Percentiles rank a stretch among this genome's conserved stretches.
Evolutionary conservation across 2,329 filamentous ascomycete genomes (phyloP).

Genomic region (Colletotrichum lupini): DNA sequence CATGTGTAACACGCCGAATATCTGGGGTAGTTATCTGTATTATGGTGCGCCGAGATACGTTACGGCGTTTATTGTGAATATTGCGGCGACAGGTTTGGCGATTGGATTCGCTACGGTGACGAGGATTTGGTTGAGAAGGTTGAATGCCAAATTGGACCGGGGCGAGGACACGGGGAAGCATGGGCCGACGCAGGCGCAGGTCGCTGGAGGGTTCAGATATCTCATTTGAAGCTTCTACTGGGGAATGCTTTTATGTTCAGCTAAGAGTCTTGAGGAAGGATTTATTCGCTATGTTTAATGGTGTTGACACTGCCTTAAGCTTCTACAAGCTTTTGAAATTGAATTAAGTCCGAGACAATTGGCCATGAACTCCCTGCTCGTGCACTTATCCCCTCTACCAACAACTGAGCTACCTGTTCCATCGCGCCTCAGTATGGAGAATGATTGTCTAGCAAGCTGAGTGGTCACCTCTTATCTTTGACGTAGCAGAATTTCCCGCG

Average conservation of each 20-base stretch:
- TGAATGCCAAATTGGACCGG: constrained; percentile 42
- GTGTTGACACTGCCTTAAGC: not conserved
- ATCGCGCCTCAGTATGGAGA: too few species aligned
- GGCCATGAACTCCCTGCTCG: too few species aligned
- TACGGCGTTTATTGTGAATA: constrained; percentile 42
- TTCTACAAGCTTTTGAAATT: too few species aligned
- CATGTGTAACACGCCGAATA: constrained; percentile 43
- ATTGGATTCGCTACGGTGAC: constrained; percentile 42
- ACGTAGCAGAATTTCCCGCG: too few species aligned
- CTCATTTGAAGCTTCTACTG: constrained; percentile 16
- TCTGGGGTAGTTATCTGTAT: constrained; percentile 43
- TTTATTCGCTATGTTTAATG: not conserved
- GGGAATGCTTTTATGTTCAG: too few species aligned
- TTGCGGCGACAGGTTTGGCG: constrained; percentile 41
- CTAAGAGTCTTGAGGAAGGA: not conserved
- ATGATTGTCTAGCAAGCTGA: too few species aligned
- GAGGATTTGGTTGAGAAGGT: constrained; percentile 40
- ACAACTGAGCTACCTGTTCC: accelerated
- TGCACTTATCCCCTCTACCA: too few species aligned
- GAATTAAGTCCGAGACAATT: too few species aligned
- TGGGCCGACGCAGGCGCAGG: constrained; percentile 42
- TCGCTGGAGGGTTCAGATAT: constrained; percentile 42
- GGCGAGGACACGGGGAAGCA: constrained; percentile 41
- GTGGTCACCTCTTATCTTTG: too few species aligned
- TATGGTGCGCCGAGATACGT: constrained; percentile 41